Evolutionary conservation across 805 yeast genomes (phyloP), one percentile per base, ranked within the genome.

Genomic region (Candida pseudoglaebosa): DNA sequence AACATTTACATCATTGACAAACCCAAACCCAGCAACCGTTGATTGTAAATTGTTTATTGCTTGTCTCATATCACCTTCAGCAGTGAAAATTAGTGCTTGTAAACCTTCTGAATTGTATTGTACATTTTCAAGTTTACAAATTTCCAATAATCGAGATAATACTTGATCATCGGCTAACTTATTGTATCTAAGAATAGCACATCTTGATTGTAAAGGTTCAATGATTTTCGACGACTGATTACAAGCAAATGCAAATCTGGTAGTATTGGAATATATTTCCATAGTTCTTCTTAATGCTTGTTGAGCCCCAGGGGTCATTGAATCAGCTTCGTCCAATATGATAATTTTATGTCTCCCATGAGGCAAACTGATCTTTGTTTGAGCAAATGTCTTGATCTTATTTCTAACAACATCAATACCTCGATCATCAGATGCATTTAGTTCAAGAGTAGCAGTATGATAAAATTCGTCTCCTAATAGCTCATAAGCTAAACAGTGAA

Each of bases 41-140:
- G 95, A 82, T 57, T 93, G 99, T 42, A 93, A 59, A 61, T 93
- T 93, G 56, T 93, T 93, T 34, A 93, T 77, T 0, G 98, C 99
- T 61, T 93, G 99, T 60, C 99, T 80, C 99, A 93, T 91, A 57
- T 93, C 99, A 43, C 99, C 99, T 56, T 93, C 99, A 0, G 96
- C 95, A 0, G 97, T 83, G 64, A 93, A 93, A 12, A 93, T 80
- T 42, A 93, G 72, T 0, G 99, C 98, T 48, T 88, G 88, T 24
- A 93, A 63, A 0, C 99, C 99, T 59, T 88, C 96, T 44, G 88
- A 85, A 13, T 90, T 78, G 60, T 78, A 85, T 53, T 87, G 70
- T 10, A 91, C 84, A 32, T 78, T 58, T 58, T 93, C 98, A 2
- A 61, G 52, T 47, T 81, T 71, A 33, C 81, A 74, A 16, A 93